These are phyloP conservation scores for Pleurotus sapidus DNA, from an alignment of 768 basidiomycete species.

Conservation along the genomic window DNA sequence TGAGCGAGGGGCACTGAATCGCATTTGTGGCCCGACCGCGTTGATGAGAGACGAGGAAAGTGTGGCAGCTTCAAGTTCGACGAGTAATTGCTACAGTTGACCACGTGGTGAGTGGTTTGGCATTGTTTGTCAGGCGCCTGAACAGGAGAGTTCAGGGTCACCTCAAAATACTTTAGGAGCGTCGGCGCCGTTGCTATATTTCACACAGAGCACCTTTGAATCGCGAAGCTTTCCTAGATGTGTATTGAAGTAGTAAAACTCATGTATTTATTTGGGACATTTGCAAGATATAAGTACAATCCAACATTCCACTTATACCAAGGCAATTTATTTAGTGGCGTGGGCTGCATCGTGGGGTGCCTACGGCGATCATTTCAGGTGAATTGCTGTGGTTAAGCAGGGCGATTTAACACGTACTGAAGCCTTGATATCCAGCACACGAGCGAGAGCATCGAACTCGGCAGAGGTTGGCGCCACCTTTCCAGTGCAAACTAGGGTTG, in stretches of 20 bases:
- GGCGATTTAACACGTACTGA: conserved; percentile 23
- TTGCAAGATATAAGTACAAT: neutral
- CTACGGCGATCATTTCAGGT: conserved; percentile 12
- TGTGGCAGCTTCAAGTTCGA: too few species aligned
- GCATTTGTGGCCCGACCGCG: conserved; percentile 29
- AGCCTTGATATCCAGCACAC: conserved; percentile 35
- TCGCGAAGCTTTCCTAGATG: neutral
- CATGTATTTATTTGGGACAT: neutral
- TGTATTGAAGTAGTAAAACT: neutral
- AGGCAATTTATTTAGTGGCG: conserved; percentile 12
- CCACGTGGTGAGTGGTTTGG: neutral
- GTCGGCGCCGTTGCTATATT: too few species aligned
- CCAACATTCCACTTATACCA: neutral
- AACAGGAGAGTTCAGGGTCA: neutral
- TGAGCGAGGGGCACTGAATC: conserved; percentile 53
- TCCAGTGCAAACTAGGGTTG: conserved; percentile 40
- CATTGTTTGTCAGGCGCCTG: neutral
- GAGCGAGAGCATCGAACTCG: conserved; percentile 42
- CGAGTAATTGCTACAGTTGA: neutral
- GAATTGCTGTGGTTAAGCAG: neutral
- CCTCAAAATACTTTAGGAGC: neutral
- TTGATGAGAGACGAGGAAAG: too few species aligned
- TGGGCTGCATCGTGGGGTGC: conserved; percentile 27
- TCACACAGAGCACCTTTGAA: too few species aligned
- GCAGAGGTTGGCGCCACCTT: neutral